Evolutionary conservation across 23 red algal species (phyloP).

Genomic region (Gracilaria caudata): DNA sequence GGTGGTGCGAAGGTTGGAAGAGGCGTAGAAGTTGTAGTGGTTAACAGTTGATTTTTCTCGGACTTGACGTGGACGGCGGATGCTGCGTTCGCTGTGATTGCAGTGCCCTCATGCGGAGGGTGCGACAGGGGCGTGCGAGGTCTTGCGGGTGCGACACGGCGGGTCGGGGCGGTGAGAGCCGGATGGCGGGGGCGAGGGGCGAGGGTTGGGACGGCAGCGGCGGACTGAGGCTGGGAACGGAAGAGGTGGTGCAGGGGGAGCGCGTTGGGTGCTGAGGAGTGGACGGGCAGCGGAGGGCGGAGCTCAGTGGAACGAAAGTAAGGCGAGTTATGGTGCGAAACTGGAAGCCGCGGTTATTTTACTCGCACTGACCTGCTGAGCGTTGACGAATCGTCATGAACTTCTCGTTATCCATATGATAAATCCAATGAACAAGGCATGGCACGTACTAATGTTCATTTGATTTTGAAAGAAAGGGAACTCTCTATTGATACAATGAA

Average conservation of each 20-base stretch:
- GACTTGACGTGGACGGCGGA: not conserved
- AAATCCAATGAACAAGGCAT: too few relatives aligned
- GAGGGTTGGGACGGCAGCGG: constrained; percentile 2
- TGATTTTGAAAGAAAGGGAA: too few relatives aligned
- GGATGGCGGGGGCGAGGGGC: constrained; percentile 6
- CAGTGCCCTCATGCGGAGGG: not conserved
- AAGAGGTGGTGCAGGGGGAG: constrained; percentile 15
- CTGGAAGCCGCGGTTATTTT: too few relatives aligned
- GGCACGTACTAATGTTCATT: too few relatives aligned
- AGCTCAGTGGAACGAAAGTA: too few relatives aligned
- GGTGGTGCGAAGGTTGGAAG: not conserved
- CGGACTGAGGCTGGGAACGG: constrained; percentile 10
- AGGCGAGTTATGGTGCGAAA: too few relatives aligned
- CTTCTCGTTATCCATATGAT: too few relatives aligned
- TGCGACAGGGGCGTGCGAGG: not conserved
- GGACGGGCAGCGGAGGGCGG: constrained; percentile 8
- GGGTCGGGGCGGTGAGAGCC: not conserved
- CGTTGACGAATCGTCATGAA: too few relatives aligned
- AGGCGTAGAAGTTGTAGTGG: constrained; percentile 8
- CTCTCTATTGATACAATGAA: too few relatives aligned
- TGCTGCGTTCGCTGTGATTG: not conserved
- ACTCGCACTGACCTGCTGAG: too few relatives aligned
- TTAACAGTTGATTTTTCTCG: not conserved
- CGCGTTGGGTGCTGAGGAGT: not conserved
- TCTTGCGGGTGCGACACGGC: not conserved